Conservation (phyloP, 2,329 filamentous ascomycete species). For the Stagonosporopsis vannaccii region DNA sequence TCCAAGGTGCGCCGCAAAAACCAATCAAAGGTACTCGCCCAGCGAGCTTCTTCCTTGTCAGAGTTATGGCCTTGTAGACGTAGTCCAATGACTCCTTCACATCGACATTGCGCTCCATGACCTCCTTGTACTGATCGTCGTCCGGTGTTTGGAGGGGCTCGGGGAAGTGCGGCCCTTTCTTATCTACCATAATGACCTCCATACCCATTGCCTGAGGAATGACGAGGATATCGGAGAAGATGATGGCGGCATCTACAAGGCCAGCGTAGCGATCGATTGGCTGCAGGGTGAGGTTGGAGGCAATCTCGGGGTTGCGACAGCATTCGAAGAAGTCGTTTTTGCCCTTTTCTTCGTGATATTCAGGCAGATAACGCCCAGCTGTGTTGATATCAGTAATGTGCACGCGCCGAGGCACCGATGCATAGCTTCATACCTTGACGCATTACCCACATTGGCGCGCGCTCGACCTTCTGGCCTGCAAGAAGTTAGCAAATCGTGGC, state of each 20-base stretch:
- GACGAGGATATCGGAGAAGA: constrained; percentile 98
- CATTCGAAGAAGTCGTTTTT: constrained; percentile 95
- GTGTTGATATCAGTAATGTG: constrained; percentile 21
- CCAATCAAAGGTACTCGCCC: constrained; percentile 93
- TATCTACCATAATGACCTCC: constrained; percentile 98
- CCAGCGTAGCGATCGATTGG: constrained; percentile 91
- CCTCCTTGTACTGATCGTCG: constrained; percentile 80
- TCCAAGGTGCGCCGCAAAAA: constrained; percentile 98
- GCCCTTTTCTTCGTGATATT: constrained; percentile 96
- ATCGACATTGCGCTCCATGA: constrained; percentile 81
- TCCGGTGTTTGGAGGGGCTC: constrained; percentile 79
- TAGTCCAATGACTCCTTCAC: constrained; percentile 87
- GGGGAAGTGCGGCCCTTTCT: constrained; percentile 95
- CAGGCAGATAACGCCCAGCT: constrained; percentile 96
- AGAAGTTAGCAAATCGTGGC: constrained; percentile 24
- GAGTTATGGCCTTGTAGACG: constrained; percentile 92
- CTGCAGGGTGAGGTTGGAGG: constrained; percentile 91
- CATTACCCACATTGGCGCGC: constrained; percentile 99
- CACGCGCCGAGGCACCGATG: background rate
- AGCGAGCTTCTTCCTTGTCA: constrained; percentile 85
- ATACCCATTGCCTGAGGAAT: constrained; percentile 98
- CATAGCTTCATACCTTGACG: constrained; percentile 75
- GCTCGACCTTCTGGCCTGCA: constrained; percentile 85
- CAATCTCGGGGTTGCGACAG: constrained; percentile 91
- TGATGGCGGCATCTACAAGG: constrained; percentile 94